phyloP scores from a whole-genome alignment of 345 rosid species.

The Ailanthus altissimus region DNA sequence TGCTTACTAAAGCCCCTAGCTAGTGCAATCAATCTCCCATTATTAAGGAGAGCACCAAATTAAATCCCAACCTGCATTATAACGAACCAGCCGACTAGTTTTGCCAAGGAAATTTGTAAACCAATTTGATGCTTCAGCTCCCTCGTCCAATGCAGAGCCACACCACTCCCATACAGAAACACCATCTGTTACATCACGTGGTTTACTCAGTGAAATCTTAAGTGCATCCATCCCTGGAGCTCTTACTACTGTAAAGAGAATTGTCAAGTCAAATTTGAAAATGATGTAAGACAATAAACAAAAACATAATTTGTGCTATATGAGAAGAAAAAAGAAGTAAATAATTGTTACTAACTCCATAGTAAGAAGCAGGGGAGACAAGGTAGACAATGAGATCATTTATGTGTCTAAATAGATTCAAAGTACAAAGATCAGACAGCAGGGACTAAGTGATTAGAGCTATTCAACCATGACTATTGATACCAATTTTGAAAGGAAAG shows the following conservation, averaged over 20 bases:
- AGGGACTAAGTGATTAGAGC: not conserved
- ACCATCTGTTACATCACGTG: slow-evolving; percentile 42
- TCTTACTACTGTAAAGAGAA: slow-evolving; percentile 51
- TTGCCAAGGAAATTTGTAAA: slow-evolving; percentile 72
- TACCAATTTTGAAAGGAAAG: too few relatives aligned
- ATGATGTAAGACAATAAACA: not conserved
- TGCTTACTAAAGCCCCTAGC: not conserved
- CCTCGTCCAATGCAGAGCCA: slow-evolving; percentile 91
- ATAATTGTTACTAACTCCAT: not conserved
- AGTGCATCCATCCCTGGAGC: slow-evolving; percentile 83
- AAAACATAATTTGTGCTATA: not conserved
- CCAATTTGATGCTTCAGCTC: slow-evolving; percentile 83
- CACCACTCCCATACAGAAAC: slow-evolving; percentile 95
- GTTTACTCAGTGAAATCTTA: slow-evolving; percentile 57
- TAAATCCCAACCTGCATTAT: slow-evolving; percentile 57
- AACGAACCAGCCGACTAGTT: slow-evolving; percentile 80
- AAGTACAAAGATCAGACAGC: not conserved
- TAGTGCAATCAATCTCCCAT: too few relatives aligned
- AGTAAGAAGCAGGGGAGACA: not conserved
- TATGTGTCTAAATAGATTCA: not conserved
- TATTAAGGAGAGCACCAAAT: too few relatives aligned
- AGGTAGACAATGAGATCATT: not conserved
- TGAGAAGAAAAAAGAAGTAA: not conserved
- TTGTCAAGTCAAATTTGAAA: not conserved
- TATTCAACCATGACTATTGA: too few relatives aligned